These are phyloP conservation scores for Ogataea parapolymorpha DNA, from an alignment of 805 yeast species.

Conservation along the genomic window DNA sequence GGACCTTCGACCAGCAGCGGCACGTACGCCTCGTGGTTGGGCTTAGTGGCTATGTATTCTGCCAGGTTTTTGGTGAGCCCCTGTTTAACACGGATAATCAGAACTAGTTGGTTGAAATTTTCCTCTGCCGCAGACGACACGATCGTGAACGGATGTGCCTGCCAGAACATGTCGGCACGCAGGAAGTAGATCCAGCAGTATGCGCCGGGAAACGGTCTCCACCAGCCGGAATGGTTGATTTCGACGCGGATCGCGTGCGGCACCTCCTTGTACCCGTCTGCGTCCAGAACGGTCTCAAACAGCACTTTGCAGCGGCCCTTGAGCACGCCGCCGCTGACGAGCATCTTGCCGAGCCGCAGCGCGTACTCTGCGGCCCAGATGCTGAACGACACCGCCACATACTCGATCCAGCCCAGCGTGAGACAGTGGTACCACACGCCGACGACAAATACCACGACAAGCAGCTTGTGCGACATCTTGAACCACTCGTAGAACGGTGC, in stretches of 20 bases:
- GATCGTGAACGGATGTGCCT: conserved; percentile 67
- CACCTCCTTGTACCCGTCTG: conserved; percentile 6
- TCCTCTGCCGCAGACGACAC: conserved; percentile 40
- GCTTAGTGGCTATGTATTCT: conserved; percentile 28
- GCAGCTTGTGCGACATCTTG: conserved; percentile 40
- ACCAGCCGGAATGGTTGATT: conserved; percentile 49
- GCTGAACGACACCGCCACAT: conserved; percentile 51
- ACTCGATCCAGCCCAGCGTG: conserved; percentile 48
- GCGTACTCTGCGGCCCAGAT: conserved; percentile 72
- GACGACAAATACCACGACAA: conserved; percentile 40
- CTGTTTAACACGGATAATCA: conserved; percentile 48
- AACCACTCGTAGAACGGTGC: conserved; percentile 43
- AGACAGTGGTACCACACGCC: conserved; percentile 47
- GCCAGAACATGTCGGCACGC: conserved; percentile 48
- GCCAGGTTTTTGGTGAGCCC: conserved; percentile 49
- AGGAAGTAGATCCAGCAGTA: conserved; percentile 56
- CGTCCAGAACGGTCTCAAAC: conserved; percentile 15
- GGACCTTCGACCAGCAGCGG: conserved; percentile 59
- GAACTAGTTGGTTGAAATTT: conserved; percentile 40
- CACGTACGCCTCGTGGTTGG: conserved; percentile 34
- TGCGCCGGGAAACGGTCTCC: conserved; percentile 60
- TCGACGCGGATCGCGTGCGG: conserved; percentile 46
- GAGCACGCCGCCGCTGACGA: conserved; percentile 57
- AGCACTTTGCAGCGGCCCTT: conserved; percentile 42
- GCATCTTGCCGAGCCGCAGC: conserved; percentile 51